Evolutionary conservation across 208 protist species (phyloP).

Genomic region (Crithidia acanthocephali): DNA sequence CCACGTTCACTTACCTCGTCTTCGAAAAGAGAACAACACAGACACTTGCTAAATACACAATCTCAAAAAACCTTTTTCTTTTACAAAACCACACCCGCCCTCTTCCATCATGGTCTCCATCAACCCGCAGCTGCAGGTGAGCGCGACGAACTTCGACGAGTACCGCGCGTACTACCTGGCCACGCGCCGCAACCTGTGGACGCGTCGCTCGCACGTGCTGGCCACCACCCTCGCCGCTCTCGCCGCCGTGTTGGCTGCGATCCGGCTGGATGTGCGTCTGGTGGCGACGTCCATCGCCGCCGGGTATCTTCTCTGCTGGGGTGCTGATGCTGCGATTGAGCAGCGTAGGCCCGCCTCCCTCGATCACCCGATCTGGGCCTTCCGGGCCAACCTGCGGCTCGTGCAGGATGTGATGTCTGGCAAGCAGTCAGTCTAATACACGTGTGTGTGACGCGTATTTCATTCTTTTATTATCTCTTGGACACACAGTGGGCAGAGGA

Average conservation of each 20-base stretch:
- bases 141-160: slow-evolving; percentile 48
- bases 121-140: slow-evolving; percentile 40
- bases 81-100: neutral
- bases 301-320: slow-evolving; percentile 47
- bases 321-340: slow-evolving; percentile 41
- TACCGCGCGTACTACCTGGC: slow-evolving; percentile 59
- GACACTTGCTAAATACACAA: too few species aligned
- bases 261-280: slow-evolving; percentile 23
- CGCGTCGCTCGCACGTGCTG: slow-evolving; percentile 48
- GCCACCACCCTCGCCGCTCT: slow-evolving; percentile 46
- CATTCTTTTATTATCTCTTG: too few species aligned
- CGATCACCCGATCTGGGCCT: slow-evolving; percentile 55
- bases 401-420: slow-evolving; percentile 46
- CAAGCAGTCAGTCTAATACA: slow-evolving; percentile 34
- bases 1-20: too few species aligned
- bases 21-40: too few species aligned
- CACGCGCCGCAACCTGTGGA: slow-evolving; percentile 44
- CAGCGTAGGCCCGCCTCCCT: slow-evolving; percentile 44
- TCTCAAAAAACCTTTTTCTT: too few species aligned
- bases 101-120: slow-evolving; percentile 50
- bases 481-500: too few species aligned
- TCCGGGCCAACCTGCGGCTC: slow-evolving; percentile 49
- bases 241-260: slow-evolving; percentile 24
- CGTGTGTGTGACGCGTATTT: neutral
- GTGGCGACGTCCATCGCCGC: slow-evolving; percentile 19